phyloP scores from a whole-genome alignment of 495 filamentous ascomycete species.

The Astrothelium macrocarpum region DNA sequence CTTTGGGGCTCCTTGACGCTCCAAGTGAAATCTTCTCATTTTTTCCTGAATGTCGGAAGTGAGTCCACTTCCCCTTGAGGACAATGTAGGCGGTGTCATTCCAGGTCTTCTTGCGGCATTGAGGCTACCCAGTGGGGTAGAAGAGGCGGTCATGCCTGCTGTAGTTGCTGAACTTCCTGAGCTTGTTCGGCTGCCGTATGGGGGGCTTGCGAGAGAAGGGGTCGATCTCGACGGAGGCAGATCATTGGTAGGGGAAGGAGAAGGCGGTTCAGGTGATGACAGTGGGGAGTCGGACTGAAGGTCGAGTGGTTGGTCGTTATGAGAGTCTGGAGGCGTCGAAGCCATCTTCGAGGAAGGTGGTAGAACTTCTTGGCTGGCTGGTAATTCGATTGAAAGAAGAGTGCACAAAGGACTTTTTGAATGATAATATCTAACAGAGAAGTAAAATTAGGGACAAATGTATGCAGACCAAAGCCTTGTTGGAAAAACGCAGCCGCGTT shows the following conservation, averaged over 20 bases:
- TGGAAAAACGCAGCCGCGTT: background rate
- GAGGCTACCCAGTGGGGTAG: constrained; percentile 69
- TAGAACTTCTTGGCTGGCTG: too few species aligned
- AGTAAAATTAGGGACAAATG: background rate
- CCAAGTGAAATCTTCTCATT: constrained; percentile 67
- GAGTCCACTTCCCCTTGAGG: constrained; percentile 45
- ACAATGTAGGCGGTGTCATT: constrained; percentile 40
- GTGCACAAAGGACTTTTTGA: background rate
- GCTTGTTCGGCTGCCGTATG: background rate
- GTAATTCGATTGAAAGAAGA: background rate
- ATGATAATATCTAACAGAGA: background rate
- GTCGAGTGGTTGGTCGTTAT: constrained; percentile 12
- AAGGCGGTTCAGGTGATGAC: constrained; percentile 11
- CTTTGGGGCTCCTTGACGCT: constrained; percentile 47
- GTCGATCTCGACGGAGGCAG: background rate
- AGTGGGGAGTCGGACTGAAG: constrained; percentile 10
- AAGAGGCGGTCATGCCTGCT: constrained; percentile 55
- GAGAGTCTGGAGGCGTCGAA: constrained; percentile 13
- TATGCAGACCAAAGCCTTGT: background rate
- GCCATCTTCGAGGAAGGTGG: background rate
- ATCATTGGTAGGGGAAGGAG: background rate
- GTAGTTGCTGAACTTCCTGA: constrained; percentile 11
- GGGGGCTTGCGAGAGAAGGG: background rate
- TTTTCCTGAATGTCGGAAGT: constrained; percentile 64
- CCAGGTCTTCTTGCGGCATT: constrained; percentile 64